Evolutionary conservation across 345 rosid species (phyloP), one percentile per base, ranked within the genome.

Genomic region (Eucalyptus regnans): DNA sequence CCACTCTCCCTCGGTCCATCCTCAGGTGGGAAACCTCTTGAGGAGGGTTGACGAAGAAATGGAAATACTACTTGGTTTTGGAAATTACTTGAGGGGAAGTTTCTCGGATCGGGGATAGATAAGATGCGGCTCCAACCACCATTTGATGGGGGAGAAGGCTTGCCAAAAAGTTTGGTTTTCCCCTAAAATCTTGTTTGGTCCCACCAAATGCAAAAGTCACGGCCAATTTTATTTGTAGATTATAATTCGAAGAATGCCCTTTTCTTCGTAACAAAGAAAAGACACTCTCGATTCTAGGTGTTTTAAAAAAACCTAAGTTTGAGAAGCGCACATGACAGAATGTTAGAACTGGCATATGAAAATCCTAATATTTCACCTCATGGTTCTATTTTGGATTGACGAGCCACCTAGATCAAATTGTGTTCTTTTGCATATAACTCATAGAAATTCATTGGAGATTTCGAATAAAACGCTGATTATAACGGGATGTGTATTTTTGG

Each of bases 261-360:
- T 64, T 64, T 16, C 37, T 64, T 64, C 10, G 0, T 13, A 2
- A n/a, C 2, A n/a, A 29, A 64, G 76, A 64, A n/a, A 64, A 64
- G 5, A n/a, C 1, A n/a, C 37, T 14, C 41, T 64, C 17, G 2
- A n/a, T n/a, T 64, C 37, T n/a, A 7, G 56, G 9, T 7, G 4
- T 17, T 51, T 51, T 17, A 3, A 17, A 8, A 17, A 17, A 51
- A 51, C 17, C 22, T 17, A 51, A 8, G 56, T 51, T 51, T 51
- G 56, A 17, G 7, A 51, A 51, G 22, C 56, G 3, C 0, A 9
- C 1, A 1, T 0, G 22, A 17, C 2, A 17, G 0, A 51, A 51
- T 51, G 22, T 17, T 51, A 8, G 22, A 51, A 51, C 7, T 4
- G 0, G 4, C 22, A 17, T 51, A 51, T 51, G 56, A 52, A 52